These are phyloP conservation scores for Margaritispora aquatica DNA, from an alignment of 495 filamentous ascomycete genomes.

Conservation along the genomic window DNA sequence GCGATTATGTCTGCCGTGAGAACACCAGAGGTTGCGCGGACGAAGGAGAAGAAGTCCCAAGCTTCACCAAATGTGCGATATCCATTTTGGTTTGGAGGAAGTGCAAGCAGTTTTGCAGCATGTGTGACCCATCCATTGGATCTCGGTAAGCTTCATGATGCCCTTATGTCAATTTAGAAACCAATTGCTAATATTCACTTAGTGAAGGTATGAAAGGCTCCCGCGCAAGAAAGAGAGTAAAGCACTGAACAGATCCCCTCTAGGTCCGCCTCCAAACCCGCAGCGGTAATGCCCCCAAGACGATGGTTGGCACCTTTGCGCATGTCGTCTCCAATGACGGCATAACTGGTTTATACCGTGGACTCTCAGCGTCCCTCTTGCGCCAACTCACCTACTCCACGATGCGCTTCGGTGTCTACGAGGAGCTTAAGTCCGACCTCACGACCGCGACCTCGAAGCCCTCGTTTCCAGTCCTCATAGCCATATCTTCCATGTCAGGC, in stretches of 20 bases:
- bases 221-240: background rate
- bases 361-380: slow-evolving; percentile 84
- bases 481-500: slow-evolving; percentile 75
- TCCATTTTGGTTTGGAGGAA: slow-evolving; percentile 94
- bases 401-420: slow-evolving; percentile 90
- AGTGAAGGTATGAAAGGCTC: slow-evolving; percentile 44
- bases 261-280: slow-evolving; percentile 88
- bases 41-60: slow-evolving; percentile 4
- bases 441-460: slow-evolving; percentile 43
- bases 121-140: slow-evolving; percentile 88
- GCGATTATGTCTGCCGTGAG: slow-evolving; percentile 24
- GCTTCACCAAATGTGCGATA: slow-evolving; percentile 45
- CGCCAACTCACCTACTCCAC: slow-evolving; percentile 92
- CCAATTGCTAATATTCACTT: slow-evolving; percentile 16
- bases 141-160: slow-evolving; percentile 43
- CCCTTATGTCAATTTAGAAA: background rate
- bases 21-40: slow-evolving; percentile 2
- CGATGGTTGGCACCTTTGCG: slow-evolving; percentile 75
- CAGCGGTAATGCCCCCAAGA: slow-evolving; percentile 55
- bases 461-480: slow-evolving; percentile 65
- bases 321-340: slow-evolving; percentile 63
- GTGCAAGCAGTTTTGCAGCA: slow-evolving; percentile 83
- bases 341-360: slow-evolving; percentile 71
- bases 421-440: slow-evolving; percentile 71
- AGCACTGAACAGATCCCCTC: slow-evolving; percentile 6